Evolutionary conservation across 768 basidiomycete species (phyloP).

Genomic region (Austroboletus festivus): DNA sequence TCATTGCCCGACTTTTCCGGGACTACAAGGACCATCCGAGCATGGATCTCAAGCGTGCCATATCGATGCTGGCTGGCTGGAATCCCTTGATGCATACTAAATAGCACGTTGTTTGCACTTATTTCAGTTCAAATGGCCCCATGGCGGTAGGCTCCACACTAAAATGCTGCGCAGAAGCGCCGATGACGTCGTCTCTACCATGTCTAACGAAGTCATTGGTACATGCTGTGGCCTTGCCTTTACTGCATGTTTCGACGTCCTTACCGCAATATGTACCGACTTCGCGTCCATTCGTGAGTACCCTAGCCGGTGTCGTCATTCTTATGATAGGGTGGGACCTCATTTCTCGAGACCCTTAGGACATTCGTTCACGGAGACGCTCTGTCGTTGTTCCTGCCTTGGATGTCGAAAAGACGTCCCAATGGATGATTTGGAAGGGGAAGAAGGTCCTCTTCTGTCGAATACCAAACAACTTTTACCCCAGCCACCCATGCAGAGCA

Average conservation of each 20-base stretch:
- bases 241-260: constrained; percentile 21
- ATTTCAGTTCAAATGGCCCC: not conserved
- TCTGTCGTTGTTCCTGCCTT: constrained; percentile 23
- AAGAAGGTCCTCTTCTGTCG: constrained; percentile 21
- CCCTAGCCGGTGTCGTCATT: not conserved
- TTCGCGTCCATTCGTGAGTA: constrained; percentile 22
- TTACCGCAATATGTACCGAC: constrained; percentile 24
- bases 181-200: not conserved
- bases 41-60: too few relatives aligned
- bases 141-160: not conserved
- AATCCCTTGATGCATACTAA: too few relatives aligned
- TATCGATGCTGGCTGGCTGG: too few relatives aligned
- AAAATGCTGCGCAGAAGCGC: too few relatives aligned
- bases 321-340: not conserved
- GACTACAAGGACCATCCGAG: too few relatives aligned
- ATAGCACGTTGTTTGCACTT: not conserved
- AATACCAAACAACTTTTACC: constrained; percentile 19
- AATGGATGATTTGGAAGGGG: constrained; percentile 11
- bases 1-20: too few relatives aligned
- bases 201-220: constrained; percentile 21
- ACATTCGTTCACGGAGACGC: constrained; percentile 22
- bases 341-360: constrained; percentile 7
- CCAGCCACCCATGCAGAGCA: constrained; percentile 24
- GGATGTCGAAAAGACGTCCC: not conserved
- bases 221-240: constrained; percentile 17